Evolutionary conservation across 1,284 basidiomycete genomes (phyloP), one percentile per base, ranked within the genome.

Genomic region (Fomitiporia mediterranea): DNA sequence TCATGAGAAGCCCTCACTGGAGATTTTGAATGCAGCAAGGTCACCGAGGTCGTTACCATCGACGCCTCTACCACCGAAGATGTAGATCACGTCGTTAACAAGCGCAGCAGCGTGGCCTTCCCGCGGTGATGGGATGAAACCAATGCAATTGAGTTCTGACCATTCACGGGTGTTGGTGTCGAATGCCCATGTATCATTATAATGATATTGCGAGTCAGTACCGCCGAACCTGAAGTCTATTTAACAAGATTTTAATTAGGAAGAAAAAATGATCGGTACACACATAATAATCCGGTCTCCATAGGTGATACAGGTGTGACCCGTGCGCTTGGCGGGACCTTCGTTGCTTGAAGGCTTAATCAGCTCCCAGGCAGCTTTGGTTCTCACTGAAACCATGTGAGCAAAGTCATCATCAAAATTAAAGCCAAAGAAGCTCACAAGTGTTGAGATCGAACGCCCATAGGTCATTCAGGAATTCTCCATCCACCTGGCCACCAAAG

Each of bases 111-210:
- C 91, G 66, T 99, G 98, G 0, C 97, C 97, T 70, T 99, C 98
- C 49, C 97, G 79, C 1, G 97, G 93, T 6, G 92, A 89, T 15
- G 97, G 97, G 58, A 98, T 98, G 71, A 92, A 99, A 1, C 97
- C 97, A 56, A 98, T 98, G 72, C 97, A 99, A 39, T 89, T 86
- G 55, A 99, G 76, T 70, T 99, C 97, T 11, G 88, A 81, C 97
- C 97, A 99, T 48, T 74, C 81, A 57, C 82, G 81, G 0, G 92
- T 89, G 30, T 78, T 79, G 46, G 94, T 78, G 69, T 98, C 94
- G 70, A 94, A 98, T 25, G 87, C 81, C 97, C 97, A 99, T 4
- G 96, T 99, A 68, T 99, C 97, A 71, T 99, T 99, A 75, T 99
- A 99, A 71, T 99, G 97, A 72, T 93, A 99, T 68, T 91, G 88